These are phyloP conservation scores for Neurospora sp. DNA, from an alignment of 495 filamentous ascomycete species.

Conservation along the genomic window DNA sequence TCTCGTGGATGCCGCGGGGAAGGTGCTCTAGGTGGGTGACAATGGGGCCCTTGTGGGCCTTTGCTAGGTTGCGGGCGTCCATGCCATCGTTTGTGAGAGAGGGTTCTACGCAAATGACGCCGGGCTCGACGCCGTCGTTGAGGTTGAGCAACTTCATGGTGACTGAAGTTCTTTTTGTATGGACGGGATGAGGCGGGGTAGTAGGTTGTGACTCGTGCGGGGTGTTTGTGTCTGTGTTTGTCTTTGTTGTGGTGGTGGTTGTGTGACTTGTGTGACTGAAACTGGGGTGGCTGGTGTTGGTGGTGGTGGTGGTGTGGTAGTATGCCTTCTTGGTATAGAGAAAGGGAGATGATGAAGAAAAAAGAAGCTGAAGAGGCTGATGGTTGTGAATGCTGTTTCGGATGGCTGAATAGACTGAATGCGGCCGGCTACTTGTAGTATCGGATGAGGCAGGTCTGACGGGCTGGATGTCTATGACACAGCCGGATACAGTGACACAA, in stretches of 20 bases:
- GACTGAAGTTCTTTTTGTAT: background rate
- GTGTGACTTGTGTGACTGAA: background rate
- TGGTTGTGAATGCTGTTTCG: background rate
- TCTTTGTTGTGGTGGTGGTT: background rate
- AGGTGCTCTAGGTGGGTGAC: slow-evolving; percentile 16
- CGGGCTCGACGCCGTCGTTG: background rate
- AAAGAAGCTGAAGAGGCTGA: background rate
- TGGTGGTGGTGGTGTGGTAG: background rate
- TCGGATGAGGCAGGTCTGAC: background rate
- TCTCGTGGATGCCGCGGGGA: slow-evolving; percentile 18
- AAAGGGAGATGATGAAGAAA: background rate
- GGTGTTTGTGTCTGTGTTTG: background rate
- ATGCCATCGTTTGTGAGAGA: background rate
- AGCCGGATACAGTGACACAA: background rate
- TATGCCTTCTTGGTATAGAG: background rate
- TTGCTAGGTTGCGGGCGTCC: background rate
- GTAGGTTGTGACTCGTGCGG: background rate
- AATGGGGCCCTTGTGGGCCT: background rate
- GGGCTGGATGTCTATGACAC: background rate
- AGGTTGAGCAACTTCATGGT: background rate
- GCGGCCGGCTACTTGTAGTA: background rate
- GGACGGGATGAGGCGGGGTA: background rate
- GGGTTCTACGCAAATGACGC: background rate
- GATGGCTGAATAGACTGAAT: background rate
- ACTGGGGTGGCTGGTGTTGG: background rate